Evolutionary conservation across 129 eudicot genomes (phyloP).

Genomic region (Tagetes erecta): DNA sequence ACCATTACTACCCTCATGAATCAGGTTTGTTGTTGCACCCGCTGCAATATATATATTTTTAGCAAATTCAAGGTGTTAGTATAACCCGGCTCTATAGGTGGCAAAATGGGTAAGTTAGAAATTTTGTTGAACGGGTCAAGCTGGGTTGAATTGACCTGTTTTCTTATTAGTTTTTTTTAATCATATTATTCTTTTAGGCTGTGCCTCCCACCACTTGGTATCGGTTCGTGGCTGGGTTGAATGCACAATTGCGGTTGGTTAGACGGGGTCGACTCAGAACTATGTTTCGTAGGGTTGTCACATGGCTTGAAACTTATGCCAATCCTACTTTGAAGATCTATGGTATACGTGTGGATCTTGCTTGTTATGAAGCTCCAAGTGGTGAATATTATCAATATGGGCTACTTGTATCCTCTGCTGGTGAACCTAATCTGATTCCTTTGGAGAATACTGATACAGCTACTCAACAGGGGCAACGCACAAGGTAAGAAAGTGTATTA

Average conservation of each 20-base stretch:
- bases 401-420: conserved; percentile 62
- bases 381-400: conserved; percentile 82
- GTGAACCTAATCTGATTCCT: conserved; percentile 39
- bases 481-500: conserved; percentile 47
- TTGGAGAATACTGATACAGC: conserved; percentile 43
- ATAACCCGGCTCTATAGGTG: too few species aligned
- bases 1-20: conserved; percentile 84
- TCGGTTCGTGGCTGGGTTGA: conserved; percentile 93
- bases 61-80: neutral
- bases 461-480: conserved; percentile 38
- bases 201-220: conserved; percentile 94
- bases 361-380: conserved; percentile 73
- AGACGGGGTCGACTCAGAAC: conserved; percentile 76
- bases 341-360: conserved; percentile 79
- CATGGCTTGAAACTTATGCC: conserved; percentile 78
- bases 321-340: conserved; percentile 72
- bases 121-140: too few species aligned
- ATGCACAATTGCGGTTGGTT: conserved; percentile 91
- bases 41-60: neutral
- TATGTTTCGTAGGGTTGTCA: conserved; percentile 60
- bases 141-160: neutral
- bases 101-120: too few species aligned
- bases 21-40: conserved; percentile 57
- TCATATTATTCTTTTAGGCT: conserved; percentile 46
- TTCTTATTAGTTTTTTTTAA: neutral